Evolutionary conservation across 345 rosid genomes (phyloP).

Genomic region (Heritiera fomes): DNA sequence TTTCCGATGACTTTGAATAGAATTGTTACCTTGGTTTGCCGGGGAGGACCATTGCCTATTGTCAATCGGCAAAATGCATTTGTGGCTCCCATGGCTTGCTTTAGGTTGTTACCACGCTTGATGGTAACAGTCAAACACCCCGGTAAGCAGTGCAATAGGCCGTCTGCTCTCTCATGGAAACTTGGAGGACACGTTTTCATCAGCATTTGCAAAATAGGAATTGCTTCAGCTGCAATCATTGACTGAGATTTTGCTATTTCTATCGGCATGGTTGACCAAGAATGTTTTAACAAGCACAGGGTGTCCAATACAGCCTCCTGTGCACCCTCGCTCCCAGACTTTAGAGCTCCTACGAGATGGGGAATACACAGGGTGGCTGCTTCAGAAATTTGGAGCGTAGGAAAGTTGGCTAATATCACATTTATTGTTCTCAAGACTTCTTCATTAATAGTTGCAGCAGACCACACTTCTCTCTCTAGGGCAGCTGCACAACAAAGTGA

Average conservation of each 20-base stretch:
- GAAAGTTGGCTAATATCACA: conserved; percentile 78
- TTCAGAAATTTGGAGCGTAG: conserved; percentile 83
- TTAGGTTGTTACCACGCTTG: conserved; percentile 76
- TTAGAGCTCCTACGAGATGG: conserved; percentile 72
- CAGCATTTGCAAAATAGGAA: conserved; percentile 66
- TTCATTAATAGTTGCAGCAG: conserved; percentile 67
- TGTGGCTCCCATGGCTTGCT: conserved; percentile 76
- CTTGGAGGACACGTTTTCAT: conserved; percentile 66
- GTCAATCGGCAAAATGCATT: conserved; percentile 82
- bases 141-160: conserved; percentile 85
- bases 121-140: conserved; percentile 80
- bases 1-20: no score
- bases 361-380: conserved; percentile 90
- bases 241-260: conserved; percentile 83
- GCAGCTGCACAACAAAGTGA: conserved; percentile 63
- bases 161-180: conserved; percentile 82
- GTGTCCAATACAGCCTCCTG: conserved; percentile 78
- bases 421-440: conserved; percentile 75
- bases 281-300: conserved; percentile 67
- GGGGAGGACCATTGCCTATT: conserved; percentile 78
- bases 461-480: conserved; percentile 86
- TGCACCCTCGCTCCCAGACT: conserved; percentile 68
- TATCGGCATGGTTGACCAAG: conserved; percentile 76
- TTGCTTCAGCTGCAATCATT: conserved; percentile 81
- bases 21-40: conserved; percentile 61